Percentiles rank a stretch among this genome's conserved stretches.
Evolutionary conservation across 2,329 filamentous ascomycete genomes (phyloP).

Genomic region (Aspergillus tamarii): DNA sequence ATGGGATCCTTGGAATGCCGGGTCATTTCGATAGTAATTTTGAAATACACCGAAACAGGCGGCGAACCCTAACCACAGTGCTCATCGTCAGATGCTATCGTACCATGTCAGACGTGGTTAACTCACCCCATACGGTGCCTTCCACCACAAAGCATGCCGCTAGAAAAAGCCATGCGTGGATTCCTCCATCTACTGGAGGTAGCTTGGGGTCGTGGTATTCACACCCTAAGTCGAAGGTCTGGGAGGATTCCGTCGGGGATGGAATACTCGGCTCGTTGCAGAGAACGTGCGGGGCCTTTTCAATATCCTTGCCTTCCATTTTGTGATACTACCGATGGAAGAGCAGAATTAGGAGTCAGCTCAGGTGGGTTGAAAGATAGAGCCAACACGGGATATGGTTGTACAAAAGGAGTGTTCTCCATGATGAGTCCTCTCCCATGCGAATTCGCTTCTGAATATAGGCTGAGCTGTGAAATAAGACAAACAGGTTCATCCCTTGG

Average conservation of each 20-base stretch:
- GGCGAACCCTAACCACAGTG: slow-evolving; percentile 22
- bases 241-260: background rate
- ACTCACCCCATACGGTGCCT: slow-evolving; percentile 57
- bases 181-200: slow-evolving; percentile 42
- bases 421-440: background rate
- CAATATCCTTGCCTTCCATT: background rate
- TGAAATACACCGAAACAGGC: slow-evolving; percentile 37
- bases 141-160: slow-evolving; percentile 57
- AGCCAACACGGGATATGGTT: background rate
- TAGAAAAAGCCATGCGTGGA: slow-evolving; percentile 52
- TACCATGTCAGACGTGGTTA: background rate
- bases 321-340: background rate
- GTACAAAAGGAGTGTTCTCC: background rate
- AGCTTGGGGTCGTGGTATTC: slow-evolving; percentile 38
- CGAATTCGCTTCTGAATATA: background rate
- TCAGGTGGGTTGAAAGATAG: background rate
- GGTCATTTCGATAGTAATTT: slow-evolving; percentile 34
- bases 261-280: background rate
- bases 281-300: background rate
- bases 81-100: background rate
- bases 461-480: background rate
- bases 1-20: slow-evolving; percentile 27
- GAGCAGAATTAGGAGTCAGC: background rate
- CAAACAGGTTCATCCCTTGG: slow-evolving; percentile 2
- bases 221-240: background rate